Percentiles rank a stretch among this genome's conserved stretches.
phyloP scores from a whole-genome alignment of 164 flowering plant species.

The Magnolia sinica region DNA sequence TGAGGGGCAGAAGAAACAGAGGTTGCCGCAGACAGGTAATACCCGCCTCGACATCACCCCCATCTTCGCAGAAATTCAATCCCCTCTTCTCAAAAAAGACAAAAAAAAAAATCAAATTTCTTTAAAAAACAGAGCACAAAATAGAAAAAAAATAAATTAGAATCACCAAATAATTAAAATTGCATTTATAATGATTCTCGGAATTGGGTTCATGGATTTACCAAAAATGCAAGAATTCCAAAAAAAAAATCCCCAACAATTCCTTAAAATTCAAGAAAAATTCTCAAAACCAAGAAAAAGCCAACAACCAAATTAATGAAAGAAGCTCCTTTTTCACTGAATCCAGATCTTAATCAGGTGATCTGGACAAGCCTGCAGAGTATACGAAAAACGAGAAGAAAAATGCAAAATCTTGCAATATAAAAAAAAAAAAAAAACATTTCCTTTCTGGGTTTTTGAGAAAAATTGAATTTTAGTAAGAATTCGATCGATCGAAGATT shows the following conservation, averaged over 20 bases:
- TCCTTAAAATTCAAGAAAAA: background rate
- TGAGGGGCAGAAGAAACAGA: constrained; percentile 82
- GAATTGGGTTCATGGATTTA: background rate
- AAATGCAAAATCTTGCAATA: too few relatives aligned
- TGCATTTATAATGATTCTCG: background rate
- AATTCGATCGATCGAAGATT: background rate
- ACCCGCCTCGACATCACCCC: constrained; percentile 75
- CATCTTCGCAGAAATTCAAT: constrained; percentile 33
- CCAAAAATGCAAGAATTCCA: background rate
- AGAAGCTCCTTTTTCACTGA: background rate
- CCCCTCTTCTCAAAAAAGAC: background rate
- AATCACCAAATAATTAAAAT: background rate
- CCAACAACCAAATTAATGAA: background rate
- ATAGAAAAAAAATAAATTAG: too few relatives aligned
- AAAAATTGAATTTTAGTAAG: background rate
- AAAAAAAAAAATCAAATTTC: background rate
- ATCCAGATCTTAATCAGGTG: background rate
- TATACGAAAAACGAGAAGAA: background rate
- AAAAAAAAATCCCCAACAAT: background rate
- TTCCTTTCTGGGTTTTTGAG: background rate
- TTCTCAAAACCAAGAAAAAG: background rate
- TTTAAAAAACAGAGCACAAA: background rate
- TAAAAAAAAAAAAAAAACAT: too few relatives aligned
- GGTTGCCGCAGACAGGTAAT: constrained; percentile 74
- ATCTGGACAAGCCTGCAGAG: background rate